Evolutionary conservation across 2,329 filamentous ascomycete genomes (phyloP).

Genomic region (Chaetomium sp.): DNA sequence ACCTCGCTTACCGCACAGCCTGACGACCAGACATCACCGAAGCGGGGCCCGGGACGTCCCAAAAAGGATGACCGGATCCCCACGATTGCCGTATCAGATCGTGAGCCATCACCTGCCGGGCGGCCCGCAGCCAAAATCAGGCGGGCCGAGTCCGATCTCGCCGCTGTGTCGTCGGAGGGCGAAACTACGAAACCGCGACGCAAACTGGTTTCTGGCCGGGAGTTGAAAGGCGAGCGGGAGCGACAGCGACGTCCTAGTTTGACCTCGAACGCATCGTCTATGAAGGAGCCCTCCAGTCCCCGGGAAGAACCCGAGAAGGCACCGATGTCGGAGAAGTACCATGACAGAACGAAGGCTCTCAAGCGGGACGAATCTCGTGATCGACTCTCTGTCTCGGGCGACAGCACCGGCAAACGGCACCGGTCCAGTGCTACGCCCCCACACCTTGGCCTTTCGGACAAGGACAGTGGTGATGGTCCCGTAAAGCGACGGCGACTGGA

Average conservation of each 20-base stretch:
- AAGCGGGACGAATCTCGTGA: slow-evolving; percentile 58
- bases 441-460: slow-evolving; percentile 44
- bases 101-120: slow-evolving; percentile 44
- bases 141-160: slow-evolving; percentile 48
- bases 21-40: slow-evolving; percentile 44
- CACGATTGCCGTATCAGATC: slow-evolving; percentile 44
- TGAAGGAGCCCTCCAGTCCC: slow-evolving; percentile 48
- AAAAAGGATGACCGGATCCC: slow-evolving; percentile 49
- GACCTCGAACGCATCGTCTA: slow-evolving; percentile 47
- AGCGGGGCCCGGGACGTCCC: slow-evolving; percentile 46
- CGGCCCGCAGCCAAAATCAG: slow-evolving; percentile 46
- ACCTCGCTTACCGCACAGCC: slow-evolving; percentile 36
- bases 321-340: slow-evolving; percentile 47
- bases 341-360: slow-evolving; percentile 53
- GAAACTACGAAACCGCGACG: slow-evolving; percentile 53
- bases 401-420: slow-evolving; percentile 51
- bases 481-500: slow-evolving; percentile 54
- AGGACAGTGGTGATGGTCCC: slow-evolving; percentile 46
- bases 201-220: slow-evolving; percentile 58
- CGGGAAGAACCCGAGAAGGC: slow-evolving; percentile 48
- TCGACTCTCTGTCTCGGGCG: slow-evolving; percentile 42
- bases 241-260: slow-evolving; percentile 54
- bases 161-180: slow-evolving; percentile 48
- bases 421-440: slow-evolving; percentile 55
- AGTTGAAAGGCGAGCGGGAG: slow-evolving; percentile 53